Evolutionary conservation across 768 basidiomycete species (phyloP), one percentile per base, ranked within the genome.

Genomic region (Lactarius vividus): DNA sequence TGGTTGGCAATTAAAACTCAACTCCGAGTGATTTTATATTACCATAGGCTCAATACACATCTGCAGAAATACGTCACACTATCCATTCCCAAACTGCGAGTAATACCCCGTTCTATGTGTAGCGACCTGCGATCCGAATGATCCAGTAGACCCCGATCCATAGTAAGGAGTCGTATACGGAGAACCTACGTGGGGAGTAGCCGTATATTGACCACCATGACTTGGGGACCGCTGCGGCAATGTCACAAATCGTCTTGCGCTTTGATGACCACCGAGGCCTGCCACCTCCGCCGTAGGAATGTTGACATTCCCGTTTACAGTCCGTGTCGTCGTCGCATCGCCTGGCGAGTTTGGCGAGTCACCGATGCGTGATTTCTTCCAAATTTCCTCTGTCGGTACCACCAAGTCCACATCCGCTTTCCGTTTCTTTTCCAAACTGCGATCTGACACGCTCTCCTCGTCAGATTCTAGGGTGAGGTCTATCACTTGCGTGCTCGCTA

Each of bases 381-480:
- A 92, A 40, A 86, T 83, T 67, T 82, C 83, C 71, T 89, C 89
- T 4, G 87, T 83, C 9, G 84, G 83, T 18, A 86, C 84, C 1
- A 74, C 69, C 56, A 81, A 70, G 15, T 83, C 86, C 10, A 79
- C 76, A 13, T 84, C 84, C 6, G 79, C 75, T 11, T 84, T 83
- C 72, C 87, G 89, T 71, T 89, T 84, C 71, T 89, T 89, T 70
- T 79, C 83, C 11, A 74, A 62, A 65, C 77, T 75, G n/a, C 72
- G 76, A 13, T 63, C 70, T 16, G 75, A 67, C 33, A 61, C 61
- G 23, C 81, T 83, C 26, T 94, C 93, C 15, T 91, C 89, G 63
- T 92, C 89, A 28, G 86, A 85, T 72, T 92, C 91, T 66, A 88
- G 78, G 3, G 94, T 95, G 65, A 96, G 78, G 74, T 96, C 94